Evolutionary conservation across 495 filamentous ascomycete genomes (phyloP), one percentile per base, ranked within the genome.

Genomic region (Penicillium mononematosum): DNA sequence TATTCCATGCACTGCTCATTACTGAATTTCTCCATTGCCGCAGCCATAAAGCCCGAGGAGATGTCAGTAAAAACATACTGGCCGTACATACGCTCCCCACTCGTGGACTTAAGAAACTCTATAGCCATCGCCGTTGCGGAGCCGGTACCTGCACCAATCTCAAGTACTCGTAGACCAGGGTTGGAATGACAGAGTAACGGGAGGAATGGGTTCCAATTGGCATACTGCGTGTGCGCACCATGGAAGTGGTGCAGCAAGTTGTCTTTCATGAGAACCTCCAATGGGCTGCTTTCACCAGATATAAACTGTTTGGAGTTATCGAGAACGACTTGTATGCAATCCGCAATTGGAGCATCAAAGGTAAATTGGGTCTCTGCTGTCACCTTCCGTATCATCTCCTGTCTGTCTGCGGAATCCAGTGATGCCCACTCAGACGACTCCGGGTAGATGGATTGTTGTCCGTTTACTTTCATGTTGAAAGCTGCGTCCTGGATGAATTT

Each of bases 131-230:
- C 43, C 1, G 78, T 73, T 38, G 32, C 46, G 11, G 71, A 69
- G 1, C 75, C 77, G 0, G 78, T 80, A 0, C 78, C 78, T 1
- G 72, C 72, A 5, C 80, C 79, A 19, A 82, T 68, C 59, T 82
- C 79, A 16, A 81, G 62, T 5, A 82, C 65, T 0, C 69, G 63
- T 27, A 80, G 54, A 2, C 34, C 50, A 0, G 79, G 78, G 12
- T 74, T 78, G 43, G 27, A 64, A 50, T 78, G 69, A 0, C 63
- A 66, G 1, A 80, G 59, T 0, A 53, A 34, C 6, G 36, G 48
- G n/a, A 69, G 20, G 17, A 69, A 66, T 0, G 62, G 52, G 29
- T 53, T 44, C 32, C 55, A 62, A 17, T 51, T n/a, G 4, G 51
- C 36, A 61, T 32, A 20, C n/a, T 55, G 29, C 19, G 50, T 24